Base-by-base conservation (phyloP, 768 basidiomycete species). In the Mycena pura region DNA sequence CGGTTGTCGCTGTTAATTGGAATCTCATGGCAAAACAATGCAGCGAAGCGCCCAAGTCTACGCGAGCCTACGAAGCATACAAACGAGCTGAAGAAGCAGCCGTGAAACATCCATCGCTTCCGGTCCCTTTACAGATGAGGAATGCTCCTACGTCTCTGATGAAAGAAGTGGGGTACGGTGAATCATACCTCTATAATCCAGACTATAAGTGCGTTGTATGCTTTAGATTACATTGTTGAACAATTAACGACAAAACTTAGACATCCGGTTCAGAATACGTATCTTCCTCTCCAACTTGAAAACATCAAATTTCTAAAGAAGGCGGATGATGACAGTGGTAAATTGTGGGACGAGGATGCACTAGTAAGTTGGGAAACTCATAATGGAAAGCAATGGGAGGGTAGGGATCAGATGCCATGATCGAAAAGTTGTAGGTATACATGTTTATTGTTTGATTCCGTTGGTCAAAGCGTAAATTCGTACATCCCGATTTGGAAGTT, bases 51-150 rank as follows among this genome's bases (percentile, higher is more conserved):
- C 88, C 87, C 0, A 95, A 95, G 73, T 90, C 87, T 28, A 92
- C 91, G 0, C 84, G 93, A 21, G 74, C 89, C 4, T 95, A 95
- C 68, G 86, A 87, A 52, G 93, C 87, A 0, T 95, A 93, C 74
- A 84, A 84, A 22, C 77, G 81, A 29, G 90, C 90, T 1, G 89
- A 88, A 70, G 83, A 70, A 45, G 85, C 85, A 2, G 89, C 86
- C 6, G 82, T 82, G 69, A 66, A 67, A 57, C 85, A 84, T 70
- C 72, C 74, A 57, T 76, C 84, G 11, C 68, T 84, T 46, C 81
- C 86, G 4, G 90, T 95, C 1, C 93, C 93, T 1, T 67, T 92
- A 57, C 78, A 82, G 34, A 81, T 93, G 66, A 83, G 93, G 28
- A 94, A 95, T 73, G 91, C 91, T 9, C 91, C 92, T 3, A 92